Evolutionary conservation across 2,329 filamentous ascomycete species (phyloP), one percentile per base, ranked within the genome.

Genomic region (Pseudogymnoascus sp.): DNA sequence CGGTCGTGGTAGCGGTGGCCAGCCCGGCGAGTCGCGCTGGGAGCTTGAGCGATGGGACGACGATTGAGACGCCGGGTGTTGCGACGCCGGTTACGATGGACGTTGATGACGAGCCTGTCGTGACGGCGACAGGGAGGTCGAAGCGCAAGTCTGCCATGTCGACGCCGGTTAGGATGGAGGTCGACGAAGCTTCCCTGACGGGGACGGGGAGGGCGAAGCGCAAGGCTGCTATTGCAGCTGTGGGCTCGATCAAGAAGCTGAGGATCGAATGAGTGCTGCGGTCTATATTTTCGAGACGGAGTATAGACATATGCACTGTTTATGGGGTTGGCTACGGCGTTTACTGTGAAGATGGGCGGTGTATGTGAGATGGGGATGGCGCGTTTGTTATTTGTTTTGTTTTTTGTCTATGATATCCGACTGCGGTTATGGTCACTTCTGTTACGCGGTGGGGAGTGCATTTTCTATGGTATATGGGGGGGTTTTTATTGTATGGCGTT

Each of bases 41-140:
- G 2, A 69, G 65, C 23, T 59, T 74, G 67, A 75, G 72, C 0
- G 72, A 74, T 64, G 73, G 70, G 5, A 72, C 73, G 2, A 75
- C 73, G 7, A 59, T 72, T 9, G 71, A 74, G 59, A 70, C 68
- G 3, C 66, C 67, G n/a, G 68, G 68, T 4, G 64, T 69, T 19
- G 70, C 68, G 44, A 73, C 70, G 29, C 70, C 71, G 17, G 60
- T 64, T 1, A 60, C 64, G 9, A 62, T 66, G 23, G 64, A 68
- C 26, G 66, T 68, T 11, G 68, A 70, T 13, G 60, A 62, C 3
- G 50, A 56, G 4, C 50, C n/a, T 13, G 50, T n/a, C 7, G 26
- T 33, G 26, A 33, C 10, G 21, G 50, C 26, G 17, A 56, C 10
- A 15, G 50, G 50, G 17, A 56, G 50, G 50, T 17, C 17, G 26